phyloP scores from a whole-genome alignment of 1,284 basidiomycete species.

The Leccinum insolens region DNA sequence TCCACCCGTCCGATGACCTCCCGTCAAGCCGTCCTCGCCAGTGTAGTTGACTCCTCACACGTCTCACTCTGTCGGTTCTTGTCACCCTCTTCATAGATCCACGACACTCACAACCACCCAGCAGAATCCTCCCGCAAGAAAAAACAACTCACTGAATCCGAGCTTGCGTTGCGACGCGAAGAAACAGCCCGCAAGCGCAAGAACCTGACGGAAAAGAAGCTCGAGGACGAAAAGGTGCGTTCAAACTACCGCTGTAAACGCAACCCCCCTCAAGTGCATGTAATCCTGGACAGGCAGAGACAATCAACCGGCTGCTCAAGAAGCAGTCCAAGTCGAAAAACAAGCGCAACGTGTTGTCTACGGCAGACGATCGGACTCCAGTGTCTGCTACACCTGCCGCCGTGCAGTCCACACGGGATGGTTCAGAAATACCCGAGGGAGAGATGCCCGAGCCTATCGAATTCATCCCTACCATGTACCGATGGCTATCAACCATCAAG shows the following conservation, averaged over 20 bases:
- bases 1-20: conserved; percentile 61
- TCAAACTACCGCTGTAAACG: neutral
- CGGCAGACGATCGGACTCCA: conserved; percentile 48
- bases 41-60: conserved; percentile 65
- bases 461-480: conserved; percentile 54
- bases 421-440: conserved; percentile 35
- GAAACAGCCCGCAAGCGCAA: conserved; percentile 87
- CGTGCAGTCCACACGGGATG: conserved; percentile 32
- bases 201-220: conserved; percentile 86
- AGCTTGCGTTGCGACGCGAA: conserved; percentile 79
- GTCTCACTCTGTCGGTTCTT: conserved; percentile 44
- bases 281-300: conserved; percentile 59
- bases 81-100: neutral
- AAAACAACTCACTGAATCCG: conserved; percentile 80
- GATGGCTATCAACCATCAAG: conserved; percentile 59
- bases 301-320: conserved; percentile 89
- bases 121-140: conserved; percentile 67
- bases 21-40: conserved; percentile 72
- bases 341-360: conserved; percentile 58
- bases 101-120: conserved; percentile 16
- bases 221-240: conserved; percentile 88
- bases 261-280: neutral
- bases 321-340: conserved; percentile 78
- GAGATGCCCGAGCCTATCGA: conserved; percentile 38
- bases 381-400: conserved; percentile 34